Conservation (phyloP, 2,329 filamentous ascomycete species). For the Teratosphaeria pseudoeucalypti region DNA sequence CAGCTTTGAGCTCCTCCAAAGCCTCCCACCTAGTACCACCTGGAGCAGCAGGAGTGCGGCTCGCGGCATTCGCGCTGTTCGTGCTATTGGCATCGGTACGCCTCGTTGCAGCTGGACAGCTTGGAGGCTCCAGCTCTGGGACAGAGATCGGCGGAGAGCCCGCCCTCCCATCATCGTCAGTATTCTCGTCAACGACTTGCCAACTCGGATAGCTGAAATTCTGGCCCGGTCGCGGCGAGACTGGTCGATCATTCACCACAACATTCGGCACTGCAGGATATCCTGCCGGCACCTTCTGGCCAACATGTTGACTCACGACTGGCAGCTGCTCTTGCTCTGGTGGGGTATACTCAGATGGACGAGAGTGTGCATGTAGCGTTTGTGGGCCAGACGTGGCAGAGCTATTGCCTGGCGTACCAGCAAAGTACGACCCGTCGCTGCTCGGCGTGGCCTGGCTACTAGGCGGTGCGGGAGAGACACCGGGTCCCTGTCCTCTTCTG, state of each 20-base stretch:
- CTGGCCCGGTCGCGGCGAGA: not conserved
- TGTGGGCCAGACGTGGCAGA: not conserved
- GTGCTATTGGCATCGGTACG: not conserved
- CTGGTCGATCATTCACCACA: not conserved
- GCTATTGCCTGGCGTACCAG: not conserved
- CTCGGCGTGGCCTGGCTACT: not conserved
- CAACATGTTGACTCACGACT: not conserved
- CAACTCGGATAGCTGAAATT: not conserved
- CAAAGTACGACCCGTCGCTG: not conserved
- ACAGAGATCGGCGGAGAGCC: not conserved
- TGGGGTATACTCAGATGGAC: not conserved
- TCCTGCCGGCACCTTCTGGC: not conserved
- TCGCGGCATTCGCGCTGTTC: not conserved
- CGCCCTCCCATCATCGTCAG: not conserved
- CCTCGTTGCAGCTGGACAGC: not conserved
- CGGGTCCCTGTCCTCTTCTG: not conserved
- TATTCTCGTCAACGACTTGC: not conserved
- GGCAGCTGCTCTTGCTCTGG: not conserved
- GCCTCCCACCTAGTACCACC: not conserved
- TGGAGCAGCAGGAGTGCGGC: not conserved
- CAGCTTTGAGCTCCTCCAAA: slow-evolving; percentile 1
- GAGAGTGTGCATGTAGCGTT: not conserved
- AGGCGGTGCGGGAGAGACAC: not conserved
- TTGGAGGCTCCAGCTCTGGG: not conserved
- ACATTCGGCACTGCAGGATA: not conserved